These are phyloP conservation scores for Tolypocladium ophioglossoides DNA, from an alignment of 2,329 filamentous ascomycete species.

Conservation along the genomic window DNA sequence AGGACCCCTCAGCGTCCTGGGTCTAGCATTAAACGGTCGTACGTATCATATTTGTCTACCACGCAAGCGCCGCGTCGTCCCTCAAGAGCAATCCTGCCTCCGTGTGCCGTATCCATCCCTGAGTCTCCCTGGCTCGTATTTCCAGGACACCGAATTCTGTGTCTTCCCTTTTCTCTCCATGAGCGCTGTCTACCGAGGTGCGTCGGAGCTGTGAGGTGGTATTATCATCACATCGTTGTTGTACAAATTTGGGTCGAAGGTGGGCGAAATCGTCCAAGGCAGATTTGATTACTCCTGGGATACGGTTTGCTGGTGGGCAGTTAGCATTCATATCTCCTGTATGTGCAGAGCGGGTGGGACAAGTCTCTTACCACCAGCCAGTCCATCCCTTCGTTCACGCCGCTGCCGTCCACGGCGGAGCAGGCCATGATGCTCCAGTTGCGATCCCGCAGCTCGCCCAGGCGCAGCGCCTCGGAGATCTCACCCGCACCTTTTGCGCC, in stretches of 20 bases:
- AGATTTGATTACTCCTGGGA: slow-evolving; percentile 17
- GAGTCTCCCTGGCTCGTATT: neutral
- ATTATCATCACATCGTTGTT: slow-evolving; percentile 20
- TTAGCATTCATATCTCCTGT: neutral
- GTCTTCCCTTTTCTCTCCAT: slow-evolving; percentile 7
- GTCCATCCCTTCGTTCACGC: slow-evolving; percentile 96
- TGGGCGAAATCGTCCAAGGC: slow-evolving; percentile 7
- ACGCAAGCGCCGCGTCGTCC: neutral
- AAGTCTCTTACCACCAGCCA: slow-evolving; percentile 74
- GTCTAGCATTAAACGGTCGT: slow-evolving; percentile 8
- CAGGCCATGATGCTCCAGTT: slow-evolving; percentile 99
- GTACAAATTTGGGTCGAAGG: slow-evolving; percentile 15
- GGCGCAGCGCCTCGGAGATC: slow-evolving; percentile 83
- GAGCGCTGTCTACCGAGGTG: slow-evolving; percentile 16
- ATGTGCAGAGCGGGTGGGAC: neutral
- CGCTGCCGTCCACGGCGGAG: slow-evolving; percentile 88
- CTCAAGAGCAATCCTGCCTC: neutral
- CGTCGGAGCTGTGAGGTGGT: slow-evolving; percentile 14
- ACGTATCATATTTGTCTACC: slow-evolving; percentile 5
- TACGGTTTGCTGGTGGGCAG: slow-evolving; percentile 22
- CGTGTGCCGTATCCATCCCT: neutral
- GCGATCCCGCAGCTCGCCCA: slow-evolving; percentile 85
- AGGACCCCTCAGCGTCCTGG: neutral
- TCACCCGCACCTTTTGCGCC: slow-evolving; percentile 94
- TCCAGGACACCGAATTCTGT: slow-evolving; percentile 1